Evolutionary conservation across 257 asterid genomes (phyloP).

Genomic region (Nicotiana knightiana): DNA sequence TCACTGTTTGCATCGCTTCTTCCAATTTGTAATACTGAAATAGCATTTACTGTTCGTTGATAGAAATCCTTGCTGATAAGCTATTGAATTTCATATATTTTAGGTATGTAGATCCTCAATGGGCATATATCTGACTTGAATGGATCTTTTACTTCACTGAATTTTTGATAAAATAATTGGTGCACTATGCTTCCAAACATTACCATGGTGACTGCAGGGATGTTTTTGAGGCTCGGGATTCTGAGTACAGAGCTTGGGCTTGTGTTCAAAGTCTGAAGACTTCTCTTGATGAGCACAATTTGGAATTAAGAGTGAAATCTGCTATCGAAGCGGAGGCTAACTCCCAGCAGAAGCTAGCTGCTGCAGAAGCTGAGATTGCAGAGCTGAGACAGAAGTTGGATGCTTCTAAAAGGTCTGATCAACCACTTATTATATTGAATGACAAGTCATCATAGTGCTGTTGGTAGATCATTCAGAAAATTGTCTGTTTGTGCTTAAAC

Average conservation of each 20-base stretch:
- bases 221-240: slow-evolving; percentile 63
- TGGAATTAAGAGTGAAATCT: slow-evolving; percentile 84
- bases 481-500: neutral
- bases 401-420: slow-evolving; percentile 62
- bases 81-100: neutral
- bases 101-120: neutral
- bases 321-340: slow-evolving; percentile 96
- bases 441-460: neutral
- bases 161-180: neutral
- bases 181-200: slow-evolving; percentile 5
- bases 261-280: slow-evolving; percentile 66
- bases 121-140: neutral
- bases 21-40: neutral
- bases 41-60: neutral
- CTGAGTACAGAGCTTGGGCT: slow-evolving; percentile 88
- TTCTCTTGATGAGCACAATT: slow-evolving; percentile 76
- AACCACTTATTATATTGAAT: slow-evolving; percentile 5
- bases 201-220: slow-evolving; percentile 50
- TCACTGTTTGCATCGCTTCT: neutral
- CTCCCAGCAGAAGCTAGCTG: slow-evolving; percentile 89
- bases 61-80: neutral
- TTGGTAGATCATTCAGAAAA: neutral
- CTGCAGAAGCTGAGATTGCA: slow-evolving; percentile 90
- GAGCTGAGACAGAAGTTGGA: slow-evolving; percentile 77
- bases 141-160: neutral